Evolutionary conservation across 2,329 filamentous ascomycete genomes (phyloP), one percentile per base, ranked within the genome.

Genomic region (Xylariaceae sp.): DNA sequence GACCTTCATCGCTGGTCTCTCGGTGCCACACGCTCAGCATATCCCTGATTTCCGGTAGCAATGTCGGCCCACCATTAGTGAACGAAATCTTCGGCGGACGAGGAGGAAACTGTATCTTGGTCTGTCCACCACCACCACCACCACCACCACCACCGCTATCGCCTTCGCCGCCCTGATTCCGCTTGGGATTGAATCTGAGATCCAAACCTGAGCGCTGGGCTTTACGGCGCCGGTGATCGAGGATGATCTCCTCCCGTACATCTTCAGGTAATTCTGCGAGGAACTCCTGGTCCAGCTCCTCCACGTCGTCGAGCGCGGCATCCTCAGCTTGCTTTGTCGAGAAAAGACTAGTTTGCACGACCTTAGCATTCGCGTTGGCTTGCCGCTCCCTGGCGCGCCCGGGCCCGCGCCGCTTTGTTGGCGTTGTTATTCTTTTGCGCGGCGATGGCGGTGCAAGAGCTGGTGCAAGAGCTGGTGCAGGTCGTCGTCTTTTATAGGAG

Each of bases 211-310:
- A 74, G 19, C 73, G 76, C 39, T 83, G 79, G 8, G 83, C 81
- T 26, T 86, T 74, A n/a, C 78, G 81, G 26, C 80, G 80, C 35
- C 78, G 79, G 65, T 91, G 85, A 64, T 95, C 88, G 26, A 83
- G 84, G 2, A 96, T 71, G 5, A 97, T 79, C 70, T 97, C 91
- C 12, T 74, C 76, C 9, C 88, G 83, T 46, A 95, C 80, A 46
- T 95, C 89, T 60, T 88, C 85, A 0, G 92, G 92, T 0, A 97
- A 76, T 12, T 91, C 90, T 1, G 86, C 83, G 2, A 97, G 82
- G 65, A 96, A 91, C 0, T 85, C 84, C 0, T 81, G 75, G 55
- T 89, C 86, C 2, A 89, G 71, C 42, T 80, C 76, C 47, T 78
- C 76, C 1, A 74, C 58, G 4, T 70, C 71, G 5, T 76, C 67